Evolutionary conservation across 768 basidiomycete species (phyloP), one percentile per base, ranked within the genome.

Genomic region (Phylloporus scabripes): DNA sequence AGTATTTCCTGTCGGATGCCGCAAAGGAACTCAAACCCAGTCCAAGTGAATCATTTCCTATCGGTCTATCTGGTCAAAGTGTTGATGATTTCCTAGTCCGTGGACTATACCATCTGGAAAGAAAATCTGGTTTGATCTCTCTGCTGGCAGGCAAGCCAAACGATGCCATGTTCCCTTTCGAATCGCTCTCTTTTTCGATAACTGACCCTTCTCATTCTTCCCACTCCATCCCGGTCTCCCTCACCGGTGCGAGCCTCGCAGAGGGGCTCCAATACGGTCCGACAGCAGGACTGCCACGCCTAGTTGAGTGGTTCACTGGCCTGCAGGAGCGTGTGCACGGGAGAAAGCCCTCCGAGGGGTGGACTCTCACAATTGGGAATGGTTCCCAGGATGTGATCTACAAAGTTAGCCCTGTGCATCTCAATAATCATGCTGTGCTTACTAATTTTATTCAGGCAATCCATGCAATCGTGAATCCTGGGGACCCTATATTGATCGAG

Each of bases 131-230:
- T 0, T 63, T 90, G 32, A 82, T 93, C 48, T 89, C 86, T 3
- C 65, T 93, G 28, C 79, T 94, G 7, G 93, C 92, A 0, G 95
- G 95, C 23, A 92, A 94, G 66, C 95, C 95, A 6, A 94, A 95
- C 60, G 76, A 83, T 7, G 72, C 76, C n/a, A 87, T 90, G 17
- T 98, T 97, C 71, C 95, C 95, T 1, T 89, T 98, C 71, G 82
- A 83, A 2, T 82, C 85, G 0, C 71, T 98, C 57, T 82, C 77
- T 48, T 81, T 89, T 65, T 79, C 73, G 1, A 74, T 81, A 4
- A 70, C 74, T 17, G 77, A 80, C 10, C 79, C 78, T 3, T 65
- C 62, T 20, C 68, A 78, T 48, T 31, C 29, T 31, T 53, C 59
- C 17, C 63, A 74, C 46, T 78, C 82, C 28, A 69, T 70, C 2